These are phyloP conservation scores for Amanita rimosa DNA, from an alignment of 768 basidiomycete genomes.

Conservation along the genomic window DNA sequence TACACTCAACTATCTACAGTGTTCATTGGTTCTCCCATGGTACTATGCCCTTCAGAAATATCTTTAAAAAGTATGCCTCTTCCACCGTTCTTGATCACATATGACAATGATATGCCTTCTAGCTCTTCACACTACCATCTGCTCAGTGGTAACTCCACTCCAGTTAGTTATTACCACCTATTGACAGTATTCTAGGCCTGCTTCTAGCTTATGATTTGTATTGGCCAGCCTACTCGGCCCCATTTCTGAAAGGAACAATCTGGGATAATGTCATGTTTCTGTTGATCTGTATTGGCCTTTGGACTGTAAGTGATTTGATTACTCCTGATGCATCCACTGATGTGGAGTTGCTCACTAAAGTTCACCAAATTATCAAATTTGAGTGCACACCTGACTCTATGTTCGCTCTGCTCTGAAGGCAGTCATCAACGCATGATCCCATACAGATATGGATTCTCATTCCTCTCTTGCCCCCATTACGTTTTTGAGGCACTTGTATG, in stretches of 20 bases:
- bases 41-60: conserved; percentile 80
- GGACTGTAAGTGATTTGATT: conserved; percentile 48
- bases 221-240: conserved; percentile 62
- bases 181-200: conserved; percentile 33
- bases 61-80: conserved; percentile 75
- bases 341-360: conserved; percentile 25
- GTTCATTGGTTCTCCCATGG: conserved; percentile 93
- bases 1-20: conserved; percentile 23
- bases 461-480: conserved; percentile 90
- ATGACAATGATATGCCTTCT: neutral
- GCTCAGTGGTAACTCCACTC: conserved; percentile 38
- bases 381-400: conserved; percentile 70
- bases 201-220: conserved; percentile 75
- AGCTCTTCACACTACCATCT: conserved; percentile 90
- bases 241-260: conserved; percentile 46
- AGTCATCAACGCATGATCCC: conserved; percentile 78
- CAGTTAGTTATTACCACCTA: neutral
- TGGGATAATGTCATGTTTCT: conserved; percentile 62
- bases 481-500: conserved; percentile 82
- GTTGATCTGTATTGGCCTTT: conserved; percentile 51
- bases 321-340: neutral
- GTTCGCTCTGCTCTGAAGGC: conserved; percentile 73
- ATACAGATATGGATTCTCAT: conserved; percentile 81
- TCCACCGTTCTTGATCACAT: neutral
- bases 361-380: conserved; percentile 82